Evolutionary conservation across 2,329 filamentous ascomycete genomes (phyloP), one percentile per base, ranked within the genome.

Genomic region (Cytospora paraplurivora): DNA sequence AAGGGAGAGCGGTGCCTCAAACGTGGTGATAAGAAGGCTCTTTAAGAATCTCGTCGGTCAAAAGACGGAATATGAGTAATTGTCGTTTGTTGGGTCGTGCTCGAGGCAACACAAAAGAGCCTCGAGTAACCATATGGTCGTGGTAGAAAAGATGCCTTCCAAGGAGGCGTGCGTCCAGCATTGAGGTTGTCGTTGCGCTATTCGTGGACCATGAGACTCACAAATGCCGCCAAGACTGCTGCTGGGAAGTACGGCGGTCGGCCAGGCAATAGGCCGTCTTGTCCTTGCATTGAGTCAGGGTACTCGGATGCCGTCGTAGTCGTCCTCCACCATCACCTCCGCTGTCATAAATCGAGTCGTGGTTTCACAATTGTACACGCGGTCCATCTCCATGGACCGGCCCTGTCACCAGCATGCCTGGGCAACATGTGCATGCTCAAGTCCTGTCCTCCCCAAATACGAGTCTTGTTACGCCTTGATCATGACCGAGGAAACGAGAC

Each of bases 81-180:
- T 54, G 44, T 41, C n/a, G 27, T 33, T 12, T 52, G 21, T 54
- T 33, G 56, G 49, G 21, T 35, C 34, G 12, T 51, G 37, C 41
- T 59, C 63, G 47, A 60, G 56, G 53, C 50, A 49, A 33, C 15
- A 32, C 5, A 12, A 34, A n/a, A 51, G 21, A 59, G 57, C 52
- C 63, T 60, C 34, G 56, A 59, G 55, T 49, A 44, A 47, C 56
- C 52, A 49, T 49, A n/a, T 49, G 59, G 56, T 60, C 56, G 52
- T 60, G 52, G 58, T 55, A 49, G 51, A 35, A 35, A 37, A 55
- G 34, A 15, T 47, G 38, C 51, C 51, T 34, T 56, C 52, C 12
- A 13, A 27, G 19, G 53, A 41, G 32, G 41, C 41, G 55, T 37
- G 17, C 47, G 37, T 37, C 33, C 13, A 57, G 21, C 38, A 32